Evolutionary conservation across 495 filamentous ascomycete genomes (phyloP), one percentile per base, ranked within the genome.

Genomic region (Xylaria telfairii): DNA sequence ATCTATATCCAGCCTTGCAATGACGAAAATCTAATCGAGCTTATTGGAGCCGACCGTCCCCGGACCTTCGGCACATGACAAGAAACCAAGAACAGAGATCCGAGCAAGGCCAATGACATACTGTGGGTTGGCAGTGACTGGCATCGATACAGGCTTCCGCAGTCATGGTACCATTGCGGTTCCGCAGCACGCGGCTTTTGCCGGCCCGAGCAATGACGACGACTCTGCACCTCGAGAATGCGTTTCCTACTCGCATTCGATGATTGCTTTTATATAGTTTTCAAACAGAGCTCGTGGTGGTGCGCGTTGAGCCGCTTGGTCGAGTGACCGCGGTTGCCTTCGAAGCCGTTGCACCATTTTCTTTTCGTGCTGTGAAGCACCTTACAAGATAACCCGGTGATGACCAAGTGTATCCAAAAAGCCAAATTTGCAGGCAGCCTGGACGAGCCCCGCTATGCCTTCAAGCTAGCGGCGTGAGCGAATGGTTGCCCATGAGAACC

Each of bases 371-470:
- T 62, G 47, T 72, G 65, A 39, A 42, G 65, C 64, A 73, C 60
- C 59, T 67, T 71, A 80, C 73, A 77, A 78, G 70, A 76, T 68
- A 74, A 30, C 85, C 84, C 84, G 67, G 78, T 88, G 86, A 88
- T 88, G 86, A 88, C 78, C 75, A 84, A 84, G 82, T 67, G 65
- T 82, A 73, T 80, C 85, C 86, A 87, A 86, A 87, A 88, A 87
- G 86, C 86, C 86, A 87, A 87, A 88, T 85, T 87, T 87, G 86
- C 82, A 88, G 85, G 77, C 84, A 87, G 80, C 85, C 81, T 76
- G 73, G 73, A 66, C 73, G 34, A 74, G 49, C 60, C 34, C 56
- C 21, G 42, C 60, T 65, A 42, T 78, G 75, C 68, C 15, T 42
- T 39, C 44, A 51, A 62, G 46, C 32, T 57, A 37, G 49, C n/a